Evolutionary conservation across 2,329 filamentous ascomycete genomes (phyloP).

Genomic region (Colletotrichum cuscutae): DNA sequence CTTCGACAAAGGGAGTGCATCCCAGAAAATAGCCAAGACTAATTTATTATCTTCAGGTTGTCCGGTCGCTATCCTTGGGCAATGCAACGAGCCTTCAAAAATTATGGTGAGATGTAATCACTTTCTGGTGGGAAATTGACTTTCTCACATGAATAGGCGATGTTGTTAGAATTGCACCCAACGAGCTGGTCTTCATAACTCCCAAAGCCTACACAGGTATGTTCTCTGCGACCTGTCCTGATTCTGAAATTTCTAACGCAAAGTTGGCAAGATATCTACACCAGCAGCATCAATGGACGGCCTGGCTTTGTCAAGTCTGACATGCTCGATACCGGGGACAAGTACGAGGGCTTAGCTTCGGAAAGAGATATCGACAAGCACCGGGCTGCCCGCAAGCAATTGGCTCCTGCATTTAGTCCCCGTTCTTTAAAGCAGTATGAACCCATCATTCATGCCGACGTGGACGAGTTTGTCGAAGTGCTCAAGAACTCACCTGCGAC

Average conservation of each 20-base stretch:
- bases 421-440: slow-evolving; percentile 9
- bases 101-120: neutral
- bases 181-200: neutral
- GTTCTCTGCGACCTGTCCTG: neutral
- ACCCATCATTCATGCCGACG: slow-evolving; percentile 7
- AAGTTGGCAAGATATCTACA: neutral
- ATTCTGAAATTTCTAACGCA: neutral
- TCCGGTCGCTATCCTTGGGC: neutral
- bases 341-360: neutral
- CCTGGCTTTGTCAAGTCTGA: neutral
- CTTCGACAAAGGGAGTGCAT: neutral
- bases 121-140: neutral
- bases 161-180: slow-evolving; percentile 2
- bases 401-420: slow-evolving; percentile 14
- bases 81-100: neutral
- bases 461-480: neutral
- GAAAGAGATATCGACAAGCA: slow-evolving; percentile 16
- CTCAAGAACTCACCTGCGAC: neutral
- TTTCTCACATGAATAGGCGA: neutral
- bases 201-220: neutral
- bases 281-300: neutral
- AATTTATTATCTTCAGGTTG: neutral
- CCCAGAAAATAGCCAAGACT: neutral
- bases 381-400: slow-evolving; percentile 9
- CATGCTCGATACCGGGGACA: neutral